These are phyloP conservation scores for Coemansia erecta DNA, from an alignment of 192 early-diverging fungal species.

Conservation along the genomic window DNA sequence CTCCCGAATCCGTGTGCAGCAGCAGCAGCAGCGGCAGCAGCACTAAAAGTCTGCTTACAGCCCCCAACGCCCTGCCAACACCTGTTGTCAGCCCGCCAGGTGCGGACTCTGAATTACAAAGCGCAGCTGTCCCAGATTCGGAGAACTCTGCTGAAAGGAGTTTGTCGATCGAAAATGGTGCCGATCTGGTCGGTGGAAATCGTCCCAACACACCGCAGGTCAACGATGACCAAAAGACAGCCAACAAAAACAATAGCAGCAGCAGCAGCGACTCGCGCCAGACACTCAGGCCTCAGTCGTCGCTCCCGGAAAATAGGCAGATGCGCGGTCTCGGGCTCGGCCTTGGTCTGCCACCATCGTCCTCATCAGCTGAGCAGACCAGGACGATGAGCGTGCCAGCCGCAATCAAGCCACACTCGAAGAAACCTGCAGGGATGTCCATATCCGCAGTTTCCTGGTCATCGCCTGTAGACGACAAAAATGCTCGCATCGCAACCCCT, in stretches of 20 bases:
- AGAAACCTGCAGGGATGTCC: slow-evolving; percentile 6
- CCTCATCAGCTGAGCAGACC: background rate
- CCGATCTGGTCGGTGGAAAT: background rate
- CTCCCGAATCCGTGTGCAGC: slow-evolving; percentile 5
- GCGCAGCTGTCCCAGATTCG: background rate
- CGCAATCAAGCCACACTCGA: slow-evolving; percentile 1
- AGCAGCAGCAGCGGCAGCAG: slow-evolving; percentile 6
- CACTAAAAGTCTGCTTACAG: background rate
- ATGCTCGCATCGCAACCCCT: background rate
- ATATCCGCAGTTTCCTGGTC: slow-evolving; percentile 23
- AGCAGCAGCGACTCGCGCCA: background rate
- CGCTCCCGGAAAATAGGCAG: background rate
- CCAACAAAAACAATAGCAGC: background rate
- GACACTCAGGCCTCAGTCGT: background rate
- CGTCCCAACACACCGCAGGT: background rate
- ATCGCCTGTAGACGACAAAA: slow-evolving; percentile 22
- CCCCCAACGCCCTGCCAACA: too few species aligned
- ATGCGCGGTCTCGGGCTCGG: background rate
- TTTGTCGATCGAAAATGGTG: too few species aligned
- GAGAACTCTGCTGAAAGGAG: too few species aligned
- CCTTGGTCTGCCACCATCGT: background rate
- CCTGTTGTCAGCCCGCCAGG: background rate
- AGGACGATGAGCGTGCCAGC: slow-evolving; percentile 2
- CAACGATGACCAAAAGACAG: background rate
- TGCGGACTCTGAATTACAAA: slow-evolving; percentile 3